phyloP scores from a whole-genome alignment of 75 land plant genomes.

The Selaginella moellendorffii region DNA sequence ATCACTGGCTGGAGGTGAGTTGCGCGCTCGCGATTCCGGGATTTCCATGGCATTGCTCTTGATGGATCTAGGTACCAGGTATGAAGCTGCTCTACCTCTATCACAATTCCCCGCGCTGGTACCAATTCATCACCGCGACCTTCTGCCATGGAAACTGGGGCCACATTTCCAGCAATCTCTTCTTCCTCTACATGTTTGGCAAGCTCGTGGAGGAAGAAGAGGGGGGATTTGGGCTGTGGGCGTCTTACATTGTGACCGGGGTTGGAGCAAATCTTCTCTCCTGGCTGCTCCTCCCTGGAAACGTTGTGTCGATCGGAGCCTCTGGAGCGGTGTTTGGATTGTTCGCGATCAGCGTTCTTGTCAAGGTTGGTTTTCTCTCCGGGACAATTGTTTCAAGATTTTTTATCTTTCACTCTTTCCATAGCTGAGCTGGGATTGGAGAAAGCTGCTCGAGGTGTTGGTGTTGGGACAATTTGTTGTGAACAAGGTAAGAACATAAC shows the following conservation, averaged over 20 bases:
- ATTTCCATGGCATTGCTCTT: background rate
- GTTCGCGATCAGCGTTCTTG: conserved; percentile 94
- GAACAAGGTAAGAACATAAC: conserved; percentile 46
- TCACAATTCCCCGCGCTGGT: conserved; percentile 77
- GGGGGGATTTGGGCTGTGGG: conserved; percentile 82
- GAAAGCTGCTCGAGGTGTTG: conserved; percentile 94
- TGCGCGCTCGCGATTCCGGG: background rate
- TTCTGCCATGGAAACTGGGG: conserved; percentile 88
- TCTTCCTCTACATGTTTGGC: conserved; percentile 97
- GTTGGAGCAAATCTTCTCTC: conserved; percentile 93
- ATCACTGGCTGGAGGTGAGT: background rate
- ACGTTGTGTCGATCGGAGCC: conserved; percentile 84
- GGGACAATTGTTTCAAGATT: background rate
- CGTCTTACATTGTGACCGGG: conserved; percentile 87
- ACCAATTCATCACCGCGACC: conserved; percentile 82
- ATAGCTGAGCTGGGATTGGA: conserved; percentile 98
- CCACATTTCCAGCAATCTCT: conserved; percentile 92
- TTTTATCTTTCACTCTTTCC: background rate
- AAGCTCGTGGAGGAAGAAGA: conserved; percentile 99
- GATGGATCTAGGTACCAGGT: conserved; percentile 33
- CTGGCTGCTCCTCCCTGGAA: conserved; percentile 81
- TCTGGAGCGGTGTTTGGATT: conserved; percentile 99
- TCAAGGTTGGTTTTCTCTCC: conserved; percentile 46
- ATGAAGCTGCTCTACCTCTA: conserved; percentile 59
- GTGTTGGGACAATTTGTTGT: conserved; percentile 93